Conservation (phyloP, 2,329 filamentous ascomycete genomes). For the Ophiosphaerella korrae region DNA sequence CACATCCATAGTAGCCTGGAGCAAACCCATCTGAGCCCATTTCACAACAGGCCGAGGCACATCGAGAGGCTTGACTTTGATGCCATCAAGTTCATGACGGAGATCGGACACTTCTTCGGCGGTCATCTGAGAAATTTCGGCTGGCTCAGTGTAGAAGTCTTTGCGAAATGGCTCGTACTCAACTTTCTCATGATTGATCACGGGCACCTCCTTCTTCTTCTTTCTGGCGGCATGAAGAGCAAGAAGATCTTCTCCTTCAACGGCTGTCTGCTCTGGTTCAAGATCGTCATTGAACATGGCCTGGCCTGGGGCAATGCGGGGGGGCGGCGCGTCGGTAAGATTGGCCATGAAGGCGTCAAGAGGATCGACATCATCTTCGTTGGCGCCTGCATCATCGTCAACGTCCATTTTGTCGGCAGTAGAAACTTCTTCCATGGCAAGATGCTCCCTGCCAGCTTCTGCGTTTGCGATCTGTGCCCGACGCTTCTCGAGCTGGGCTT, state of each 20-base stretch:
- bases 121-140: conserved; percentile 80
- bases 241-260: conserved; percentile 61
- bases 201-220: conserved; percentile 96
- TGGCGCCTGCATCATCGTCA: conserved; percentile 52
- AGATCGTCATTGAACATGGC: conserved; percentile 87
- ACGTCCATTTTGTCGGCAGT: conserved; percentile 60
- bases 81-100: conserved; percentile 87
- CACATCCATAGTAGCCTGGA: conserved; percentile 83
- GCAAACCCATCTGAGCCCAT: conserved; percentile 94
- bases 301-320: conserved; percentile 67
- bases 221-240: conserved; percentile 65
- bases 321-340: conserved; percentile 49
- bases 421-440: conserved; percentile 50
- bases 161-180: conserved; percentile 87
- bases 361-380: conserved; percentile 81
- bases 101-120: conserved; percentile 83
- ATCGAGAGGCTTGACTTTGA: conserved; percentile 78
- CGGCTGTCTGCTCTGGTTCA: conserved; percentile 68
- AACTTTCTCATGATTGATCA: conserved; percentile 83
- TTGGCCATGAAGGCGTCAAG: conserved; percentile 96
- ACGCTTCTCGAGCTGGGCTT: conserved; percentile 76
- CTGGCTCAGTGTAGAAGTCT: conserved; percentile 91
- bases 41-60: conserved; percentile 93
- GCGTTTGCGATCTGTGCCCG: conserved; percentile 66
- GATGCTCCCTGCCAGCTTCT: conserved; percentile 55